Base-by-base conservation (phyloP, 495 filamentous ascomycete species). In the Penicillium argentinense region DNA sequence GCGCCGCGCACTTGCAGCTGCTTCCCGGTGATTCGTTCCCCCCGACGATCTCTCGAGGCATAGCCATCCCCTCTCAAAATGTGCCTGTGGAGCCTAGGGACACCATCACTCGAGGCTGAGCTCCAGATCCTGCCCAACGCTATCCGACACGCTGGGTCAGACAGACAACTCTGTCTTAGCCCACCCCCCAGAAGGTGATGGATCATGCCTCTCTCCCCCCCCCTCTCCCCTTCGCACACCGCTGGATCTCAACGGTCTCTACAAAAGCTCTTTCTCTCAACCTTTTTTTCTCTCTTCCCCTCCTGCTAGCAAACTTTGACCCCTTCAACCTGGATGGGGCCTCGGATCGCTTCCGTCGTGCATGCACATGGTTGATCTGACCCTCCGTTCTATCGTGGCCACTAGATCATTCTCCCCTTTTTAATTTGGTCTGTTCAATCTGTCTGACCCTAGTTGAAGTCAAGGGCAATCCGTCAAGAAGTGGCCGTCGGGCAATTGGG, bases 1-100 rank as follows among this genome's bases (percentile, higher is more conserved):
- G 56, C 45, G 32, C 53, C 38, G 41, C 56, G 47, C 59, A 63
- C 59, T 63, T 56, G 55, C 56, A 59, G 59, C 41, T 9, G 14
- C 43, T 27, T 49, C 34, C 19, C 32, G 41, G 30, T 56, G 47
- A 62, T 56, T 61, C 42, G 59, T 45, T 37, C 42, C 47, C 42
- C n/a, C 25, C 39, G 49, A 33, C 42, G 47, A 53, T 59, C 42
- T 48, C 28, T 59, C 24, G 41, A 28, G 49, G 33, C 14, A 36
- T 36, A 36, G 17, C 33, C 17, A 36, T 21, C 33, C n/a, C n/a
- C n/a, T n/a, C n/a, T n/a, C n/a, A n/a, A n/a, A n/a, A n/a, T n/a
- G n/a, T n/a, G n/a, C n/a, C n/a, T n/a, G n/a, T n/a, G n/a, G n/a
- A n/a, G n/a, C n/a, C n/a, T n/a, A n/a, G n/a, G n/a, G n/a, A 19